Percentiles rank a stretch among this genome's conserved stretches.
Conservation (phyloP, 1,139 yeast species). For the Geotrichum reessii region DNA sequence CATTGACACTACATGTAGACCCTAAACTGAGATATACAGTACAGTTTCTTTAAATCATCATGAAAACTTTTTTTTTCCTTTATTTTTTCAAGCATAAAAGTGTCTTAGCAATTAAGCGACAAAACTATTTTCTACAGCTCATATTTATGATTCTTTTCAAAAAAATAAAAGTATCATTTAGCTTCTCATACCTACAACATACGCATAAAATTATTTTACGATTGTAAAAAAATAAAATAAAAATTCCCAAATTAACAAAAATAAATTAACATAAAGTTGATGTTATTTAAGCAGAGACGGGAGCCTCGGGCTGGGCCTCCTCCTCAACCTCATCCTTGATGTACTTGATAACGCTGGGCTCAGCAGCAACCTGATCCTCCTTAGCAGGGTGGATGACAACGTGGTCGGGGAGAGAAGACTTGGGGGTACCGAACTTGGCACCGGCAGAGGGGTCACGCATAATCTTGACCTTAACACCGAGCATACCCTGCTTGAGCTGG, state of each 20-base stretch:
- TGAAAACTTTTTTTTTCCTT: too few relatives aligned
- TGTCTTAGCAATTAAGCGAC: too few relatives aligned
- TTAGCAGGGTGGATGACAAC: slow-evolving; percentile 94
- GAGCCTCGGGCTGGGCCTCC: slow-evolving; percentile 23
- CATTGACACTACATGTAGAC: background rate
- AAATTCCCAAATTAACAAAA: background rate
- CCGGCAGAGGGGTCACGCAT: slow-evolving; percentile 97
- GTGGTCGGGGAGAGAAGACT: slow-evolving; percentile 84
- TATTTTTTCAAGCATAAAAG: too few relatives aligned
- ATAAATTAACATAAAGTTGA: background rate
- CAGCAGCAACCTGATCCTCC: slow-evolving; percentile 86
- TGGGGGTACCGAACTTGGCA: slow-evolving; percentile 76
- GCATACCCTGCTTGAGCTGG: slow-evolving; percentile 99
- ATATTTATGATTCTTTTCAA: background rate
- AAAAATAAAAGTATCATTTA: background rate
- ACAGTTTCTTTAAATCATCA: too few relatives aligned
- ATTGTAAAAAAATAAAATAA: background rate
- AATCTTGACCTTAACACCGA: slow-evolving; percentile 98
- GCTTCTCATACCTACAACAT: background rate
- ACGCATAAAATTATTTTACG: background rate
- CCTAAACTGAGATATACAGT: background rate
- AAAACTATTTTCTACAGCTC: too few relatives aligned
- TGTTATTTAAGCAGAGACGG: slow-evolving; percentile 18
- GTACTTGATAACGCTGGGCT: slow-evolving; percentile 62
- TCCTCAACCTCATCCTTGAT: slow-evolving; percentile 27